Percentiles rank a stretch among this genome's conserved stretches.
Conservation (phyloP, 2,329 filamentous ascomycete genomes). For the Colletotrichum horii region DNA sequence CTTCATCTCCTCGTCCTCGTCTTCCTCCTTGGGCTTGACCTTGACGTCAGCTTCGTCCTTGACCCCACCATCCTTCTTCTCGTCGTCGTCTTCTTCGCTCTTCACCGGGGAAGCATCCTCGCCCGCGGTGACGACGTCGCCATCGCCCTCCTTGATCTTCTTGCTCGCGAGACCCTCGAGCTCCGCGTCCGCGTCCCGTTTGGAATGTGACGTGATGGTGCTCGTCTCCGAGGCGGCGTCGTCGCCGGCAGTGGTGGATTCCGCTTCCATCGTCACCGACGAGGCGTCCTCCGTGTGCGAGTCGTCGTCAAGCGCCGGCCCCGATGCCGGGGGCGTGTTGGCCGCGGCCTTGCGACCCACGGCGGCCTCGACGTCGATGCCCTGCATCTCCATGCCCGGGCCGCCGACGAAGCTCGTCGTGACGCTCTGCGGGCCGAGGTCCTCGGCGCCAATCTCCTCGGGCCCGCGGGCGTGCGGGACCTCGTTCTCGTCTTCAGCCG, state of each 20-base stretch:
- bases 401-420: constrained; percentile 44
- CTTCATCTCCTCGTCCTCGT: constrained; percentile 4
- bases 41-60: background rate
- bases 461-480: constrained; percentile 85
- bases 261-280: constrained; percentile 12
- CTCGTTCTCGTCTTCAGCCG: constrained; percentile 61
- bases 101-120: constrained; percentile 11
- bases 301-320: constrained; percentile 30
- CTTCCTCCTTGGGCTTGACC: background rate
- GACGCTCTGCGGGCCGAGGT: constrained; percentile 76
- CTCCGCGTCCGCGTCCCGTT: constrained; percentile 60
- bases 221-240: constrained; percentile 35
- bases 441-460: constrained; percentile 81
- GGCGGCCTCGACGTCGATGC: constrained; percentile 66
- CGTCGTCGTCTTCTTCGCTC: constrained; percentile 22
- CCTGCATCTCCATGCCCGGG: constrained; percentile 52
- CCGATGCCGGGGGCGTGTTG: background rate
- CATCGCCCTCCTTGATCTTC: constrained; percentile 52
- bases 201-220: constrained; percentile 46
- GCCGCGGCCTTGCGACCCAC: constrained; percentile 57
- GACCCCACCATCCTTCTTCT: constrained; percentile 24
- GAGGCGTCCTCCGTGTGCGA: constrained; percentile 16
- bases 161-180: constrained; percentile 45
- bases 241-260: constrained; percentile 21
- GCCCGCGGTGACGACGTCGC: constrained; percentile 10